Evolutionary conservation across 2,329 filamentous ascomycete species (phyloP).

Genomic region (Spiromastix sp.): DNA sequence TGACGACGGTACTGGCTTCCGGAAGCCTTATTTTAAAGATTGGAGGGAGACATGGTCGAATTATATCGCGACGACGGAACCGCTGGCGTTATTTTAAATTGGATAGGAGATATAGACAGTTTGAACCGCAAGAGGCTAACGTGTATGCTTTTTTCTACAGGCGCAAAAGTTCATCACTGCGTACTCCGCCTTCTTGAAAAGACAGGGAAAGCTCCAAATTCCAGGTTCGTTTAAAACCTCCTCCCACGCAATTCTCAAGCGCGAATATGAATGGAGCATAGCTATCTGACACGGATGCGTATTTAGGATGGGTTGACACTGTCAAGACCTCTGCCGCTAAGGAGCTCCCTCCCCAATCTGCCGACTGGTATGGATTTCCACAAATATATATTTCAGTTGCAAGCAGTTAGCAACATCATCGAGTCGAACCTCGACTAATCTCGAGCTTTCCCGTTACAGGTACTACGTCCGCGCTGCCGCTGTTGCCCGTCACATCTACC

Average conservation of each 20-base stretch:
- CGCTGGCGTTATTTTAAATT: slow-evolving; percentile 1
- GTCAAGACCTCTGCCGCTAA: slow-evolving; percentile 97
- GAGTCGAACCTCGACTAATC: slow-evolving; percentile 1
- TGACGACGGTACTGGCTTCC: too few species aligned
- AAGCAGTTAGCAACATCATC: neutral
- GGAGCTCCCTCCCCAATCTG: slow-evolving; percentile 95
- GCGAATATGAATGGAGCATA: too few species aligned
- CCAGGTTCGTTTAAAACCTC: slow-evolving; percentile 44
- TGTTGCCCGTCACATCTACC: slow-evolving; percentile 96
- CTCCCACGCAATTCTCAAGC: slow-evolving; percentile 9
- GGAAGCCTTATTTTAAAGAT: too few species aligned
- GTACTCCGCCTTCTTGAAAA: slow-evolving; percentile 61
- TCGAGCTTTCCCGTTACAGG: slow-evolving; percentile 24
- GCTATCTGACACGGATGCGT: slow-evolving; percentile 1
- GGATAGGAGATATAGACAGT: neutral
- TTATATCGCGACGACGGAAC: too few species aligned
- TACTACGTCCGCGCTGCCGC: slow-evolving; percentile 81
- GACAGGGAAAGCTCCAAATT: slow-evolving; percentile 60
- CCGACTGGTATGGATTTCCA: slow-evolving; percentile 71
- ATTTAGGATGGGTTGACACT: slow-evolving; percentile 90
- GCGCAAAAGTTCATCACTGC: slow-evolving; percentile 59
- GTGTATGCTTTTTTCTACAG: slow-evolving; percentile 31
- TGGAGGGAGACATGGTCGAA: too few species aligned
- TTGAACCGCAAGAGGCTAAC: too few species aligned
- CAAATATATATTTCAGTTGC: slow-evolving; percentile 1